Evolutionary conservation across 768 basidiomycete species (phyloP).

Genomic region (Postia placenta): DNA sequence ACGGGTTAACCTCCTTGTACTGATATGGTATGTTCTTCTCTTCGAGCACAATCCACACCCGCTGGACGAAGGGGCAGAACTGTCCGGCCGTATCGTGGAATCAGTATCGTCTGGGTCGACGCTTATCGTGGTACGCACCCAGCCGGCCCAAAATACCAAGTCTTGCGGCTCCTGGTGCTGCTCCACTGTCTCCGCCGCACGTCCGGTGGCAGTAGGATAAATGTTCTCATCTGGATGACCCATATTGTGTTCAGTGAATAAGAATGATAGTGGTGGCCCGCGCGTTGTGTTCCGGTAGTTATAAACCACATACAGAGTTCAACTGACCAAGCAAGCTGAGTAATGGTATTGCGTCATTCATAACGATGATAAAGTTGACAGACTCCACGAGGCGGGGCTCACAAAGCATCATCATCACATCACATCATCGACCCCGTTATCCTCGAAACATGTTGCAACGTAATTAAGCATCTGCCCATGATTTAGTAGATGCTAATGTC

Average conservation of each 20-base stretch:
- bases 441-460: too few relatives aligned
- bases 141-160: slow-evolving; percentile 54
- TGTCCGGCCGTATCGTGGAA: slow-evolving; percentile 1
- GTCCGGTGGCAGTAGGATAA: slow-evolving; percentile 52
- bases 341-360: neutral
- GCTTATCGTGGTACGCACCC: slow-evolving; percentile 33
- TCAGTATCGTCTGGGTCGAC: neutral
- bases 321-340: neutral
- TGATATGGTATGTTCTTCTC: slow-evolving; percentile 63
- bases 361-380: too few relatives aligned
- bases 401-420: too few relatives aligned
- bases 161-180: slow-evolving; percentile 47
- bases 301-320: too few relatives aligned
- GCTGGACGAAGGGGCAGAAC: slow-evolving; percentile 57
- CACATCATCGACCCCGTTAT: too few relatives aligned
- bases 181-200: slow-evolving; percentile 44
- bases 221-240: slow-evolving; percentile 39
- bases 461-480: too few relatives aligned
- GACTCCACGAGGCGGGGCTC: too few relatives aligned
- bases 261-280: too few relatives aligned
- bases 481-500: too few relatives aligned
- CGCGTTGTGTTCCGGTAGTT: too few relatives aligned
- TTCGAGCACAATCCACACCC: slow-evolving; percentile 62
- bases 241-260: too few relatives aligned
- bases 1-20: slow-evolving; percentile 63